These are phyloP conservation scores for Cryphonectria nitschkei DNA, from an alignment of 2,329 filamentous ascomycete genomes.

Conservation along the genomic window DNA sequence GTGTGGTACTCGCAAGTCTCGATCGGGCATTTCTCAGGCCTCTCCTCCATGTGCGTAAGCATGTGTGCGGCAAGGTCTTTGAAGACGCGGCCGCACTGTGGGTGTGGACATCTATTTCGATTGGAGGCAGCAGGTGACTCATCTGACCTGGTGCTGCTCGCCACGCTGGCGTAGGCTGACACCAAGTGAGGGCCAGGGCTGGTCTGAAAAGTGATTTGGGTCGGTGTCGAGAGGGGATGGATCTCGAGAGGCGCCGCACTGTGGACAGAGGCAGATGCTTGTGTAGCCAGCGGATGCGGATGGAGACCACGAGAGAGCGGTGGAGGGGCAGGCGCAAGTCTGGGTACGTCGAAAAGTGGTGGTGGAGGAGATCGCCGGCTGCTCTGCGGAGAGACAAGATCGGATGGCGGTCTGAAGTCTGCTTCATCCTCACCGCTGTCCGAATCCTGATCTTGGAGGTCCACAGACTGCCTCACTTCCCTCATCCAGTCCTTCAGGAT, in stretches of 20 bases:
- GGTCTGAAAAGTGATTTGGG: constrained; percentile 24
- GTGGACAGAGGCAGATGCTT: constrained; percentile 21
- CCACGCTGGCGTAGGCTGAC: constrained; percentile 17
- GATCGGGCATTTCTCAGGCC: constrained; percentile 96
- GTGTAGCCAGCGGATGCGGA: constrained; percentile 23
- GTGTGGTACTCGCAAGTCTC: constrained; percentile 89
- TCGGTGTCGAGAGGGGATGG: constrained; percentile 20
- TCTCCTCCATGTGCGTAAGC: constrained; percentile 91
- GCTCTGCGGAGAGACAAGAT: constrained; percentile 34
- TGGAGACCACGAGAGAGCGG: constrained; percentile 28
- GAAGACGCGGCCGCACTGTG: constrained; percentile 62
- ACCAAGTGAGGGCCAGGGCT: constrained; percentile 25
- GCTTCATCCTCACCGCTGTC: constrained; percentile 58
- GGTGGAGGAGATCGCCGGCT: constrained; percentile 32
- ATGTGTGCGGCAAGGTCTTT: constrained; percentile 82
- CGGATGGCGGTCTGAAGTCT: constrained; percentile 39
- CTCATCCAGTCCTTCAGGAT: constrained; percentile 64
- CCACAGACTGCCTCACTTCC: constrained; percentile 57
- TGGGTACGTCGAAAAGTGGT: constrained; percentile 33
- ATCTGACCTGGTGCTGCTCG: constrained; percentile 36
- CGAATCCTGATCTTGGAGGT: constrained; percentile 50
- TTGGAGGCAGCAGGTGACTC: constrained; percentile 42
- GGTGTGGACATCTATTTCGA: constrained; percentile 57
- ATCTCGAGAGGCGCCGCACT: constrained; percentile 23
- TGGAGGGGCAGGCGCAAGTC: constrained; percentile 35